These are phyloP conservation scores for Linnemannia zychae DNA, from an alignment of 192 early-diverging fungal genomes.

Conservation along the genomic window DNA sequence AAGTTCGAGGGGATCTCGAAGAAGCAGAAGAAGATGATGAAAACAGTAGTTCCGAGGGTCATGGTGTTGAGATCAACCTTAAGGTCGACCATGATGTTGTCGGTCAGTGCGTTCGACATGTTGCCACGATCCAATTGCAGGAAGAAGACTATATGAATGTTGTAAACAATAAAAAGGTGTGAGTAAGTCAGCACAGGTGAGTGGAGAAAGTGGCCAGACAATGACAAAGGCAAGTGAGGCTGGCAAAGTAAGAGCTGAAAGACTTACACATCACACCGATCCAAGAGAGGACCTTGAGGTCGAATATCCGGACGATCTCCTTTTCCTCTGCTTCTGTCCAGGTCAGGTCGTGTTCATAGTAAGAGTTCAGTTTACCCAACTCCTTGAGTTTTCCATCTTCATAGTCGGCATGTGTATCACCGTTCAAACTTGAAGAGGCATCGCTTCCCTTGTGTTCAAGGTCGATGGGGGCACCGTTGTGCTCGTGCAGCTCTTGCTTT, in stretches of 20 bases:
- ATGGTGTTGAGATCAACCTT: conserved; percentile 59
- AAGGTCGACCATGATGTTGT: conserved; percentile 60
- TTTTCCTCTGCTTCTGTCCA: conserved; percentile 68
- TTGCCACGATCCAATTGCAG: conserved; percentile 66
- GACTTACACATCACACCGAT: conserved; percentile 64
- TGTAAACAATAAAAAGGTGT: not conserved
- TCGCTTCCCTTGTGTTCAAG: conserved; percentile 25
- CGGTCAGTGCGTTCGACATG: conserved; percentile 61
- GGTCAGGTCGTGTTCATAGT: conserved; percentile 53
- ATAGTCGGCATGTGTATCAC: not conserved
- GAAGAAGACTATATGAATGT: conserved; percentile 53
- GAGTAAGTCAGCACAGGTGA: not conserved
- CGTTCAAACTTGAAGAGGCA: conserved; percentile 27
- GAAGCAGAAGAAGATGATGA: conserved; percentile 60
- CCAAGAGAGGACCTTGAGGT: conserved; percentile 56
- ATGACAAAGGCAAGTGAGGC: not conserved
- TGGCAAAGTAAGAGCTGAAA: no score
- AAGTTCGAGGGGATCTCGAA: conserved; percentile 67
- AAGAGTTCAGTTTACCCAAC: conserved; percentile 26
- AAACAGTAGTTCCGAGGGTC: conserved; percentile 60
- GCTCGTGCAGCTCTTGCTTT: conserved; percentile 20
- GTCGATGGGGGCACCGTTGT: not conserved
- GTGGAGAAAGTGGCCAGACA: not conserved
- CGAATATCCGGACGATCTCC: conserved; percentile 62
- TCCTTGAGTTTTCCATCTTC: conserved; percentile 21